Conservation (phyloP, 371 early-diverging fungal genomes). For the Chytridium lagenaria region DNA sequence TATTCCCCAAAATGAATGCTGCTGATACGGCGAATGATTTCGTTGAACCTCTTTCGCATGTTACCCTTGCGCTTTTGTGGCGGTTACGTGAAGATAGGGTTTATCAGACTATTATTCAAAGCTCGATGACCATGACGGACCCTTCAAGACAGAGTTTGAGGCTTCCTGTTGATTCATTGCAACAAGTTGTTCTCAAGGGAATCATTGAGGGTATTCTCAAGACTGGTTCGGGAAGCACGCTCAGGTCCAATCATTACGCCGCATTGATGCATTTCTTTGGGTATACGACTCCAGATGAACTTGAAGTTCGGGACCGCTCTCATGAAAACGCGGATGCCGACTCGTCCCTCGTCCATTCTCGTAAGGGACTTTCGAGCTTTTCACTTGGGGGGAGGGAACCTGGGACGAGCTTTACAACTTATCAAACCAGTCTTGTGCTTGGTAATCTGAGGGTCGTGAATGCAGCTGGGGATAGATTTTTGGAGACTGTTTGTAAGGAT, state of each 20-base stretch:
- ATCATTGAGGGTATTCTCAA: constrained; percentile 71
- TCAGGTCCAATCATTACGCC: constrained; percentile 85
- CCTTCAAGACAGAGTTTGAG: constrained; percentile 23
- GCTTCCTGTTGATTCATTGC: constrained; percentile 42
- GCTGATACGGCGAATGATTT: constrained; percentile 54
- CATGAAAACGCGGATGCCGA: not conserved
- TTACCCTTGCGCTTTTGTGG: constrained; percentile 62
- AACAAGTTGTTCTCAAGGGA: constrained; percentile 63
- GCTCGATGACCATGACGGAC: constrained; percentile 23
- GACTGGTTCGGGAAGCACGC: constrained; percentile 62
- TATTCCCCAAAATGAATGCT: constrained; percentile 68
- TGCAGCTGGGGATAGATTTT: constrained; percentile 66
- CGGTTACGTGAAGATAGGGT: constrained; percentile 55
- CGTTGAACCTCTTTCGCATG: constrained; percentile 65
- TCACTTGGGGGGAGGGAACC: not conserved
- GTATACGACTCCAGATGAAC: constrained; percentile 53
- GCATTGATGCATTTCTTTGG: constrained; percentile 75
- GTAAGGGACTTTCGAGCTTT: not conserved
- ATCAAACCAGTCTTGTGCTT: constrained; percentile 15
- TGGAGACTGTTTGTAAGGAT: constrained; percentile 77
- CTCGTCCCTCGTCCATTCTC: not conserved
- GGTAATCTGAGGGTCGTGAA: constrained; percentile 33
- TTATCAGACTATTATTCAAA: constrained; percentile 50
- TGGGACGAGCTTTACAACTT: not conserved
- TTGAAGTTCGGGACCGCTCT: constrained; percentile 6